Evolutionary conservation across 2,329 filamentous ascomycete genomes (phyloP).

Genomic region (Epicoccum nigrum): DNA sequence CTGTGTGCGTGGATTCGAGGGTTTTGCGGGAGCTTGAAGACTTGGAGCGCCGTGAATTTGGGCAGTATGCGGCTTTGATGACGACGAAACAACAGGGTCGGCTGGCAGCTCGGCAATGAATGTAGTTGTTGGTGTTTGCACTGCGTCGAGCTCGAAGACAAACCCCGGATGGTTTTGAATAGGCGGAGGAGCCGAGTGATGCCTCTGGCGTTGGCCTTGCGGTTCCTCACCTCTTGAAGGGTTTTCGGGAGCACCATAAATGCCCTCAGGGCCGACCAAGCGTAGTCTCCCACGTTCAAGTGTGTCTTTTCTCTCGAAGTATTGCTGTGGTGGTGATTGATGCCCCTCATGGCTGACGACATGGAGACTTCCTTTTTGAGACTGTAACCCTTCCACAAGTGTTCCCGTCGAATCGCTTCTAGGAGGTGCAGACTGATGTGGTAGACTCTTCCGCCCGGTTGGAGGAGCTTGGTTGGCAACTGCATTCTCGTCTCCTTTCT

Average conservation of each 20-base stretch:
- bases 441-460: background rate
- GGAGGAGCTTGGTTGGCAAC: too few species aligned
- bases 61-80: background rate
- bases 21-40: background rate
- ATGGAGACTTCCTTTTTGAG: constrained; percentile 5
- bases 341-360: background rate
- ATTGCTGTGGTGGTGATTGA: background rate
- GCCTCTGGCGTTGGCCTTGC: constrained; percentile 8
- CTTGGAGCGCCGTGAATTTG: background rate
- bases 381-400: background rate
- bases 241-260: background rate
- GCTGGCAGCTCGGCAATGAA: constrained; percentile 32
- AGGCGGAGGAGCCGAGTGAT: constrained; percentile 2
- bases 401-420: background rate
- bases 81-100: background rate
- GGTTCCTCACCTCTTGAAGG: background rate
- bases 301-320: background rate
- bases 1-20: constrained; percentile 9
- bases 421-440: background rate
- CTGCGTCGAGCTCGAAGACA: constrained; percentile 26
- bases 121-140: background rate
- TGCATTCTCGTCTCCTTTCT: background rate
- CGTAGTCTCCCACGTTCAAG: background rate
- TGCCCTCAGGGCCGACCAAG: background rate
- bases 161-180: background rate